A percentile compares a stretch with the other conserved stretches of the same genome.
These are phyloP conservation scores for Castanea mollissima DNA, from an alignment of 306 rosid genomes.

Conservation along the genomic window DNA sequence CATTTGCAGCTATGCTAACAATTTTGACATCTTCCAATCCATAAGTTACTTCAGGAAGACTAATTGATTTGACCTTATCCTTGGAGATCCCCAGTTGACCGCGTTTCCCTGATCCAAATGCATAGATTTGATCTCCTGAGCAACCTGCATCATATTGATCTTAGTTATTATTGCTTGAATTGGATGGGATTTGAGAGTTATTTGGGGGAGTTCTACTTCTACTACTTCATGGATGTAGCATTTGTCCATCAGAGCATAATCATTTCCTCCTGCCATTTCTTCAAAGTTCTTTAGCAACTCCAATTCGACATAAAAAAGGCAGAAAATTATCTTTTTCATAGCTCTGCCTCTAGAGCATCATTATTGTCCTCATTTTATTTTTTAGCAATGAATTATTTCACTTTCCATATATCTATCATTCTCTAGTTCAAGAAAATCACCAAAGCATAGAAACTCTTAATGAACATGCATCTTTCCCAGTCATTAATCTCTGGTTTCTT, in stretches of 20 bases:
- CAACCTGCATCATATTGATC: constrained; percentile 40
- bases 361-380: neutral
- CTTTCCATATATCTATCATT: neutral
- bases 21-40: constrained; percentile 53
- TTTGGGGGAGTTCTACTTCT: neutral
- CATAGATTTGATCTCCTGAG: constrained; percentile 51
- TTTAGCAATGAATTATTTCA: neutral
- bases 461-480: neutral
- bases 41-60: constrained; percentile 45
- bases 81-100: constrained; percentile 79
- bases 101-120: constrained; percentile 88
- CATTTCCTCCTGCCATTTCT: neutral
- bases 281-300: neutral
- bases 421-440: neutral
- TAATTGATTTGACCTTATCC: constrained; percentile 46
- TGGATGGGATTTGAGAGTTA: neutral
- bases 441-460: neutral
- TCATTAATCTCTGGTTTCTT: neutral
- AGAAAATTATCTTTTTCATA: neutral
- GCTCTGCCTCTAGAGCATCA: neutral
- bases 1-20: constrained; percentile 60
- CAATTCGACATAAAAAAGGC: neutral
- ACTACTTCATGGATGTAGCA: neutral
- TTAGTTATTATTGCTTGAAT: neutral
- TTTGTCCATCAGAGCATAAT: neutral